Conservation (phyloP, 352 stramenopile genomes). For the Pythium monospermum region DNA sequence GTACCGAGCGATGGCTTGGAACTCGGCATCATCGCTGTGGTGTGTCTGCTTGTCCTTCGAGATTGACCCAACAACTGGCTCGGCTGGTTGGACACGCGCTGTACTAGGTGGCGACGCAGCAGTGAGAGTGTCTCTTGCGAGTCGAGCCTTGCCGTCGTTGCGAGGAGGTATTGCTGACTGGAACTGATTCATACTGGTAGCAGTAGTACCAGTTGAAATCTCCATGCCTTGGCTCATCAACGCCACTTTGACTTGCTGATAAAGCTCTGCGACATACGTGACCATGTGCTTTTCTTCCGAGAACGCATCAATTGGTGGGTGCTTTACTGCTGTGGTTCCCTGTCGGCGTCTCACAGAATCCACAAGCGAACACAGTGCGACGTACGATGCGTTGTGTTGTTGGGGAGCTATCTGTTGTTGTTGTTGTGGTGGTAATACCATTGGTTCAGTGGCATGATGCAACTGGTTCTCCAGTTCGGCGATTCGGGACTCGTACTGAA, state of each 20-base stretch:
- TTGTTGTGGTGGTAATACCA: neutral
- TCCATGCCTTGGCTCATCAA: too few species aligned
- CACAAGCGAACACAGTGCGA: conserved; percentile 43
- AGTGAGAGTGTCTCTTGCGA: too few species aligned
- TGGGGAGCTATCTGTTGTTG: neutral
- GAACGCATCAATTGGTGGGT: conserved; percentile 29
- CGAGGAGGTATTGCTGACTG: too few species aligned
- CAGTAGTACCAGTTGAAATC: too few species aligned
- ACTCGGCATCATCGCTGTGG: conserved; percentile 37
- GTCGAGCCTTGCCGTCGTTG: too few species aligned
- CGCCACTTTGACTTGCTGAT: conserved; percentile 24
- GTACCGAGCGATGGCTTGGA: conserved; percentile 30
- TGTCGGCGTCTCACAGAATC: conserved; percentile 14
- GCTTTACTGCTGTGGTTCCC: neutral
- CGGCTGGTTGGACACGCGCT: too few species aligned
- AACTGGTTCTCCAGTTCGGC: conserved; percentile 25
- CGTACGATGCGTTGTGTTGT: conserved; percentile 25
- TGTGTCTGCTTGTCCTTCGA: too few species aligned
- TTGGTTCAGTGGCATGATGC: conserved; percentile 8
- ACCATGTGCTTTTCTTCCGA: conserved; percentile 21
- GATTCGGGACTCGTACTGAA: conserved; percentile 38
- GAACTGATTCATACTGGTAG: too few species aligned
- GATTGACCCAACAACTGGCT: too few species aligned
- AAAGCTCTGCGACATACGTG: conserved; percentile 35
- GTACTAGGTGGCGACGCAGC: too few species aligned